phyloP scores from a whole-genome alignment of 768 basidiomycete species.

The Postia placenta region DNA sequence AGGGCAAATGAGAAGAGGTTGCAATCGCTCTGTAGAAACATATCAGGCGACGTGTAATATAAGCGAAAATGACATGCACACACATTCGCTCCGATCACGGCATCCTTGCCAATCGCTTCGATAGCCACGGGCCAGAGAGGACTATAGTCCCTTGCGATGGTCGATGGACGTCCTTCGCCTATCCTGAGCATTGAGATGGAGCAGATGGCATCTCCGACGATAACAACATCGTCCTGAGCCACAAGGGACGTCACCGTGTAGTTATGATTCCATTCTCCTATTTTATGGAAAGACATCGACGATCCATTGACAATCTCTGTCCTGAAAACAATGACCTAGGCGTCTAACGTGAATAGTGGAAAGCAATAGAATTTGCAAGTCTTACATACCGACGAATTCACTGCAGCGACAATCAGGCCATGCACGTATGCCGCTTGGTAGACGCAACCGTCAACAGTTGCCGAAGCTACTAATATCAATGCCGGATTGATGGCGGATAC shows the following conservation, averaged over 20 bases:
- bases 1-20: conserved; percentile 63
- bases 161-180: conserved; percentile 29
- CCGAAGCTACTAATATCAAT: conserved; percentile 31
- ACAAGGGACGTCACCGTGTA: conserved; percentile 70
- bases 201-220: conserved; percentile 77
- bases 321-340: conserved; percentile 26
- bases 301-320: conserved; percentile 36
- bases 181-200: conserved; percentile 69
- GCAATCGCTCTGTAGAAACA: conserved; percentile 44
- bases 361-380: neutral
- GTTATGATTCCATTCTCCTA: conserved; percentile 73
- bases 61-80: conserved; percentile 21
- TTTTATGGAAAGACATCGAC: conserved; percentile 28
- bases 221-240: conserved; percentile 44
- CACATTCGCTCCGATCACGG: conserved; percentile 73
- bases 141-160: conserved; percentile 65
- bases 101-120: conserved; percentile 46
- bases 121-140: conserved; percentile 70
- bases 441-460: conserved; percentile 57
- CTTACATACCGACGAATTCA: conserved; percentile 67
- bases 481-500: neutral
- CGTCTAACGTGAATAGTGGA: neutral
- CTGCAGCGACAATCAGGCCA: conserved; percentile 55
- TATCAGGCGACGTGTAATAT: neutral
- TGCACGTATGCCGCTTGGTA: conserved; percentile 50